Base-by-base conservation (phyloP, 2,329 filamentous ascomycete genomes). In the Mycocentrospora acerina region DNA sequence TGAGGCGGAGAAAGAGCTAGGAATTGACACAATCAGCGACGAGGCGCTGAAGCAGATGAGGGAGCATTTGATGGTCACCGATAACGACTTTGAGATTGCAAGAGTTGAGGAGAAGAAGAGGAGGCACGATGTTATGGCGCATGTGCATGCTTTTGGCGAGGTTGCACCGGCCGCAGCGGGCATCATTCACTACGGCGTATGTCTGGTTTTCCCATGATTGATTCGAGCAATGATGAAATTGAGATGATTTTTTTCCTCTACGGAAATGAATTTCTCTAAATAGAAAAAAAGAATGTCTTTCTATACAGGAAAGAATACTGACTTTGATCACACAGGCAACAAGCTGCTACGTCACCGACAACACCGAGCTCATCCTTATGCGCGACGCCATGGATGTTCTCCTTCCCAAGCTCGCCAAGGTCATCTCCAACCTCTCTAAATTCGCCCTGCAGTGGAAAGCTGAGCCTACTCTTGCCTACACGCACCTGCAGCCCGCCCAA, bases 1-100 rank as follows among this genome's bases (percentile, higher is more conserved):
- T 16, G 85, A 95, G 74, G 76, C 79, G 8, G 85, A 95, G 74
- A 83, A 83, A 66, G 85, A 90, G 67, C 78, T 95, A 2, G 89
- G 89, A 3, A 79, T 95, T 31, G 72, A 79, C 7, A 50, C 30
- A 3, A 90, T 95, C 62, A 82, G 80, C 11, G 78, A 80, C n/a
- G 77, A 90, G 27, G 74, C 72, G 1, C 66, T 76, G 37, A 46
- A 61, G 39, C 71, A 76, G 59, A 70, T 77, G 66, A 67, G 69
- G 42, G 62, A 63, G 29, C 64, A 75, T 46, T 55, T 71, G 40
- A 57, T 61, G 13, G 72, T 76, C 30, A 60, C 71, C 45, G 73
- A 76, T 47, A 62, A 70, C 26, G 74, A 76, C 45, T 76, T 77
- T 44, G 62, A 64, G 29, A 61, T 69, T 32, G 72, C 72, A 12